phyloP scores from a whole-genome alignment of 352 stramenopile genomes.

The Aphanomyces invadans region DNA sequence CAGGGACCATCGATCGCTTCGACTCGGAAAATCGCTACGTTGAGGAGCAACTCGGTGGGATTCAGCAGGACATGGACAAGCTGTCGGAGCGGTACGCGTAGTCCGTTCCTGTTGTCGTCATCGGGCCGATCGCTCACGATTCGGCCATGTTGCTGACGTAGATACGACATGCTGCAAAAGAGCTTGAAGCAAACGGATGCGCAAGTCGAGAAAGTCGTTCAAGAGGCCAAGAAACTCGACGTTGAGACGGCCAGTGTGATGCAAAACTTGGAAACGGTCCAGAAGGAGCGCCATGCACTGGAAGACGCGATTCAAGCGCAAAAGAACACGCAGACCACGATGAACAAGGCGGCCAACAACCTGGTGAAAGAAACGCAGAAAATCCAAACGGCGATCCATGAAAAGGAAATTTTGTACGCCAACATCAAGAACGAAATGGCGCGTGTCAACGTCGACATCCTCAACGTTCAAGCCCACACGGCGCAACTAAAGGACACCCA shows the following conservation, averaged over 20 bases:
- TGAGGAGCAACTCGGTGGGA: slow-evolving; percentile 50
- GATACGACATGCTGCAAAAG: slow-evolving; percentile 80
- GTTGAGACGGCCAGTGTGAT: slow-evolving; percentile 57
- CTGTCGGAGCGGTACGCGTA: slow-evolving; percentile 52
- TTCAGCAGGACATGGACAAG: slow-evolving; percentile 58
- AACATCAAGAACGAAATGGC: slow-evolving; percentile 90
- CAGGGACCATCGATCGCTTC: slow-evolving; percentile 79
- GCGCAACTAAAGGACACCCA: slow-evolving; percentile 82
- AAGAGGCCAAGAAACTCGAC: slow-evolving; percentile 61
- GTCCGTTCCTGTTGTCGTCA: too few species aligned
- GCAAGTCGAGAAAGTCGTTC: slow-evolving; percentile 57
- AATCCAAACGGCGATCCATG: slow-evolving; percentile 62
- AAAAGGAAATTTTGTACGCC: slow-evolving; percentile 85
- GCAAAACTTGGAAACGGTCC: slow-evolving; percentile 73
- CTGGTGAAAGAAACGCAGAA: slow-evolving; percentile 75
- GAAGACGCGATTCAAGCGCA: slow-evolving; percentile 76
- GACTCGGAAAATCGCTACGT: slow-evolving; percentile 70
- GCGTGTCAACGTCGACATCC: slow-evolving; percentile 83
- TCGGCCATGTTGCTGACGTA: neutral
- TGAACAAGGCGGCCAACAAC: slow-evolving; percentile 88
- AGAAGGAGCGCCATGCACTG: slow-evolving; percentile 81
- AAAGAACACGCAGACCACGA: slow-evolving; percentile 84
- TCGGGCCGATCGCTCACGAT: too few species aligned
- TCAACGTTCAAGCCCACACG: slow-evolving; percentile 89
- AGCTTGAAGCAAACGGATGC: slow-evolving; percentile 82